Percentiles rank a stretch among this genome's conserved stretches.
These are phyloP conservation scores for Kwoniella dendrophila DNA, from an alignment of 768 basidiomycete species.

Conservation along the genomic window DNA sequence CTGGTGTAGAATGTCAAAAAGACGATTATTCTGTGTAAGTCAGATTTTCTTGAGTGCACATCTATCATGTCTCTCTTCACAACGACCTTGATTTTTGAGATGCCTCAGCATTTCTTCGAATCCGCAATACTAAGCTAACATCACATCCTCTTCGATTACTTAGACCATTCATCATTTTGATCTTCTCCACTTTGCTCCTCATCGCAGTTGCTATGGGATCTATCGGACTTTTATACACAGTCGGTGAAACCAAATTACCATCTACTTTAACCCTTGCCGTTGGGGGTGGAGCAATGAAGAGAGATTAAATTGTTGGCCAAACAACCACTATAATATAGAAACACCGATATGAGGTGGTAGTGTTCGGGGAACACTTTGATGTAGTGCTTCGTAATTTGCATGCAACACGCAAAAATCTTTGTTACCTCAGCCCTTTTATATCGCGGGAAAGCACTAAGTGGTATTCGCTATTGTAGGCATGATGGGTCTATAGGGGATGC, in stretches of 20 bases:
- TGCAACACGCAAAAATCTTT: too few species aligned
- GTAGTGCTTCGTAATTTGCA: too few species aligned
- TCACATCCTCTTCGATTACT: not conserved
- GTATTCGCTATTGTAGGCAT: too few species aligned
- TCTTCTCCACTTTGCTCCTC: constrained; percentile 42
- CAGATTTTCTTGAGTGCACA: not conserved
- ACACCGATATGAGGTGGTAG: too few species aligned
- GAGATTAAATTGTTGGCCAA: too few species aligned
- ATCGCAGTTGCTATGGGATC: constrained; percentile 33
- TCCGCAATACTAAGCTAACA: not conserved
- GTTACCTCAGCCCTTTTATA: too few species aligned
- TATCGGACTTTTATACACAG: constrained; percentile 36
- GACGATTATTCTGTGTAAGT: constrained; percentile 53
- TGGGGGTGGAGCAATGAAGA: constrained; percentile 38
- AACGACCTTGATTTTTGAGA: too few species aligned
- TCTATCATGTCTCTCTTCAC: too few species aligned
- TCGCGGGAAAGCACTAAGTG: too few species aligned
- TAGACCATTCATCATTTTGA: constrained; percentile 49
- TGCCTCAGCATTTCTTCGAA: not conserved
- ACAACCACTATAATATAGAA: too few species aligned
- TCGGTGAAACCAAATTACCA: constrained; percentile 50
- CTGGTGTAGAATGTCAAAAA: constrained; percentile 52
- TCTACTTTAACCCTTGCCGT: constrained; percentile 47
- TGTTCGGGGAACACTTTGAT: too few species aligned
- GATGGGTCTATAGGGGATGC: too few species aligned